Percentiles rank a stretch among this genome's conserved stretches.
These are phyloP conservation scores for Byssochlamys sp. DNA, from an alignment of 2,329 filamentous ascomycete species.

Conservation along the genomic window DNA sequence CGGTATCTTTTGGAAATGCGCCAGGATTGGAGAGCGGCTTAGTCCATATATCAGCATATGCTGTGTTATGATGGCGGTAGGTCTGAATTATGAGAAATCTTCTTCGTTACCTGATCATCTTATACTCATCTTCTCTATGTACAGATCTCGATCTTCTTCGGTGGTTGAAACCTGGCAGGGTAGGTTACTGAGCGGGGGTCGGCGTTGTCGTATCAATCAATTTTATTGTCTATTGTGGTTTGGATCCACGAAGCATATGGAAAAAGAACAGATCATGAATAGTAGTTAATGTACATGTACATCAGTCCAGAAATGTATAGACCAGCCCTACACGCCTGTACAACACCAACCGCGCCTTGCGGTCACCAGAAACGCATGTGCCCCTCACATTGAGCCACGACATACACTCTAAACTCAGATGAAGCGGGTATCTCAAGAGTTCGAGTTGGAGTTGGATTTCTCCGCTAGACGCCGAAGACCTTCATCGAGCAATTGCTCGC, in stretches of 20 bases:
- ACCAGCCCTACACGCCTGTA: not conserved
- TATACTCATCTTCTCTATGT: not conserved
- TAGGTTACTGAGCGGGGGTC: not conserved
- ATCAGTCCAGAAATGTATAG: not conserved
- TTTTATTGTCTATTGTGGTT: not conserved
- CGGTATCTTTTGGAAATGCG: slow-evolving; percentile 92
- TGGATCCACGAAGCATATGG: not conserved
- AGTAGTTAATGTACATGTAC: not conserved
- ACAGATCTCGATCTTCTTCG: slow-evolving; percentile 30
- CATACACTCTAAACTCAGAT: not conserved
- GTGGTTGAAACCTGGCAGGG: slow-evolving; percentile 14
- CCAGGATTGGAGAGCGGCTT: slow-evolving; percentile 79
- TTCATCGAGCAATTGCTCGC: slow-evolving; percentile 19
- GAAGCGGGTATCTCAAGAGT: slow-evolving; percentile 18
- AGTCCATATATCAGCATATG: slow-evolving; percentile 93
- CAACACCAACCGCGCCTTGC: not conserved
- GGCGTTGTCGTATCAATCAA: slow-evolving; percentile 1
- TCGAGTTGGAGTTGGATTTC: slow-evolving; percentile 7
- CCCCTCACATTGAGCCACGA: not conserved
- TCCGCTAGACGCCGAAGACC: slow-evolving; percentile 21
- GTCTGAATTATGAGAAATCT: slow-evolving; percentile 18
- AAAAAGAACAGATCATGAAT: not conserved
- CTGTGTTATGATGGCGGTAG: slow-evolving; percentile 86
- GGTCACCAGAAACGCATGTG: not conserved
- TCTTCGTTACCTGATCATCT: slow-evolving; percentile 14